Conservation (phyloP, 495 filamentous ascomycete genomes). For the Tuber calosporum region DNA sequence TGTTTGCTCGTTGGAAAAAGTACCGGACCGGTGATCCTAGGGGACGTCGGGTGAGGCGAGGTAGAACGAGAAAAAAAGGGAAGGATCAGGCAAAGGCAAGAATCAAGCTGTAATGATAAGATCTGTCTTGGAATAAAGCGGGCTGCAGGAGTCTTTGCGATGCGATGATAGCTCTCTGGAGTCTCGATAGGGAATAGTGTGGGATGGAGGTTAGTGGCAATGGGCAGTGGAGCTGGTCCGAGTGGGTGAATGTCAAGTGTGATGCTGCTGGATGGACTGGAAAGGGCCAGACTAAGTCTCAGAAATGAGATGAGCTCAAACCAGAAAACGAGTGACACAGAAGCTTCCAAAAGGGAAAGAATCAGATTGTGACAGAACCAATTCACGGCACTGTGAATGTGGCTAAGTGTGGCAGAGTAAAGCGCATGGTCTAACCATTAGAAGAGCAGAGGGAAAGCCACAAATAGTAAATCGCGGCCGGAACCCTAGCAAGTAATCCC, state of each 20-base stretch:
- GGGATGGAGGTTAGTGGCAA: slow-evolving; percentile 10
- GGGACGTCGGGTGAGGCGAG: background rate
- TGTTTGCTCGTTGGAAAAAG: background rate
- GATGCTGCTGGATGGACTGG: background rate
- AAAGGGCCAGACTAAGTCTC: background rate
- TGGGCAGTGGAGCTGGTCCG: slow-evolving; percentile 31
- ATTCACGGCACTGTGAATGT: background rate
- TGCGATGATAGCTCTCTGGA: background rate
- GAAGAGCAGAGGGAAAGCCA: background rate
- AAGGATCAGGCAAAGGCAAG: background rate
- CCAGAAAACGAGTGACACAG: background rate
- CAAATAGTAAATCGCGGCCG: background rate
- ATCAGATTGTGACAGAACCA: background rate
- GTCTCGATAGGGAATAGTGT: background rate
- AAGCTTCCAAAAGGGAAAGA: background rate
- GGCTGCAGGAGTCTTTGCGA: background rate
- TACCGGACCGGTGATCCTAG: background rate
- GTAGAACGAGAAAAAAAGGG: background rate
- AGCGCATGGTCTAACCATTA: background rate
- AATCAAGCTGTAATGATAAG: background rate
- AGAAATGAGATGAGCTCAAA: background rate
- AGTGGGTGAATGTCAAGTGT: slow-evolving; percentile 16
- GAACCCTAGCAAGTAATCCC: background rate
- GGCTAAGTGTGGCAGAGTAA: background rate
- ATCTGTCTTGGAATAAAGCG: background rate